Evolutionary conservation across 306 rosid species (phyloP), one percentile per base, ranked within the genome.

Genomic region (Vicia villosa): DNA sequence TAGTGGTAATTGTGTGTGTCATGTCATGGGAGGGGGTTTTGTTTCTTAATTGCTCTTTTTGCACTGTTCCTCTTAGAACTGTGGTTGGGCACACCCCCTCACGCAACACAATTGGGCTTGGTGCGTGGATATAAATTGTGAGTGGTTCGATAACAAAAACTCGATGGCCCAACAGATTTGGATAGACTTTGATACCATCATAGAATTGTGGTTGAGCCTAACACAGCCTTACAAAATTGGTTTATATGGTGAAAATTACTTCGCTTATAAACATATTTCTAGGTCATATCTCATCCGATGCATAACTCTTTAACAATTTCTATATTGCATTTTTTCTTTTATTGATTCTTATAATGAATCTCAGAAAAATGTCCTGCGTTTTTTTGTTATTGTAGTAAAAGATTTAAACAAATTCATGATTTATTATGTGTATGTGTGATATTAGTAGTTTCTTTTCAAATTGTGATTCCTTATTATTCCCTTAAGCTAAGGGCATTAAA

Each of bases 401-500:
- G 28, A 36, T 34, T 36, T 60, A 16, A 60, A 6, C 51, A 60
- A n/a, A 60, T 60, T 10, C 45, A 10, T 36, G 10, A 30, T 60
- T 15, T 60, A 30, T 60, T 60, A 13, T 16, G 8, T 17, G 6
- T 20, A 30, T 58, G 5, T 36, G 66, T 16, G 30, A 60, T 60
- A 10, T 32, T 59, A 17, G 5, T 2, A 0, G 26, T 17, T 59
- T 42, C 10, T 9, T 59, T 59, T 59, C 43, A n/a, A n/a, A n/a
- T n/a, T n/a, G n/a, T n/a, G n/a, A n/a, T 61, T 61, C 30, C 47
- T 36, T 61, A 2, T 37, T 60, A 16, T 60, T 59, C 64, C 13
- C 20, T 15, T 6, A 32, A 17, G 10, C 1, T 32, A 10, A 61
- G 34, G 26, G 14, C 43, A n/a, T n/a, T n/a, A n/a, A n/a, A n/a